Percentiles rank a stretch among this genome's conserved stretches.
Evolutionary conservation across 2,329 filamentous ascomycete species (phyloP).

Genomic region (Triangularia setosa): DNA sequence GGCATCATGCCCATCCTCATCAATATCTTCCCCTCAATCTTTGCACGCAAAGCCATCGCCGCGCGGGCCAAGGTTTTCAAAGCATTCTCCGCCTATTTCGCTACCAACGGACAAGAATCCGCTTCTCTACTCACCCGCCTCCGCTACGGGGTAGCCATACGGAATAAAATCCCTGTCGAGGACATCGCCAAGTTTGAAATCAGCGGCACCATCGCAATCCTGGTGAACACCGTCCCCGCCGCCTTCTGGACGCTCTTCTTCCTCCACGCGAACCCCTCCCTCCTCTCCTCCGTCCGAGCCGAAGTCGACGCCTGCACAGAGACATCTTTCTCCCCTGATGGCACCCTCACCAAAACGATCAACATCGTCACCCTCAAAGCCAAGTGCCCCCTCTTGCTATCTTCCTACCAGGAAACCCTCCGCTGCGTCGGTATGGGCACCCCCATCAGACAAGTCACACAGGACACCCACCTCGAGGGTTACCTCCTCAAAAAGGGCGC

Average conservation of each 20-base stretch:
- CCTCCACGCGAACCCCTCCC: slow-evolving; percentile 31
- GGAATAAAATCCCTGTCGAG: slow-evolving; percentile 27
- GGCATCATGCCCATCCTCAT: slow-evolving; percentile 8
- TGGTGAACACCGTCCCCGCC: slow-evolving; percentile 36
- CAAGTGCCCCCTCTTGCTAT: slow-evolving; percentile 35
- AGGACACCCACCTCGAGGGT: slow-evolving; percentile 30
- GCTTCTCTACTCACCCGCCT: slow-evolving; percentile 15
- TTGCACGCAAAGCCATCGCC: slow-evolving; percentile 6
- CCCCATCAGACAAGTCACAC: slow-evolving; percentile 31
- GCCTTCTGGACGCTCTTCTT: slow-evolving; percentile 38
- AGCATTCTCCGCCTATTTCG: slow-evolving; percentile 3
- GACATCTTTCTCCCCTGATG: neutral
- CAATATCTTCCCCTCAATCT: slow-evolving; percentile 5
- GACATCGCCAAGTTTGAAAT: slow-evolving; percentile 38
- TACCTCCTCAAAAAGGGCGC: slow-evolving; percentile 24
- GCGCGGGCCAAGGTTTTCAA: neutral
- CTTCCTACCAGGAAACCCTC: slow-evolving; percentile 38
- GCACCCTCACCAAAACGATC: slow-evolving; percentile 9
- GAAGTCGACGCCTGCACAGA: slow-evolving; percentile 7
- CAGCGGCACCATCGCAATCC: slow-evolving; percentile 33
- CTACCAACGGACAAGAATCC: neutral
- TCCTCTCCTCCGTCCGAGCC: slow-evolving; percentile 30
- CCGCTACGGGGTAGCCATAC: slow-evolving; percentile 16
- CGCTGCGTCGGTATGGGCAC: slow-evolving; percentile 33
- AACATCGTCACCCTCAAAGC: slow-evolving; percentile 31